A percentile compares a stretch with the other conserved stretches of the same genome.
Conservation (phyloP, 495 filamentous ascomycete genomes). For the Podospora pseudoanserina region DNA sequence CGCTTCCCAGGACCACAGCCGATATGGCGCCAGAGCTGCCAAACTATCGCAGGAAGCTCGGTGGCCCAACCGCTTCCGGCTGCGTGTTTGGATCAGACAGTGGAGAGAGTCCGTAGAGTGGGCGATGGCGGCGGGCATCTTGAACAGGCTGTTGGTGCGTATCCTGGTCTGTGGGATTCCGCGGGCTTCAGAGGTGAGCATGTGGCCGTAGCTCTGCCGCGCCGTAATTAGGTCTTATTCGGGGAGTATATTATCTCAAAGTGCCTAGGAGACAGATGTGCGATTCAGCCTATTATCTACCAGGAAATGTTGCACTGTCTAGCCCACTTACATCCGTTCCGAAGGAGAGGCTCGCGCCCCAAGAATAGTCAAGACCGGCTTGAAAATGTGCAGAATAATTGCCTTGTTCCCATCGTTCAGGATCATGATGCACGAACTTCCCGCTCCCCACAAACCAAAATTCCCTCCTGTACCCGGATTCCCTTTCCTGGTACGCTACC, state of each 20-base stretch:
- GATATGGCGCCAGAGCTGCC: background rate
- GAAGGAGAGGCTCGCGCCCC: background rate
- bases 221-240: constrained; percentile 4
- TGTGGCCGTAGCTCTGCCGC: constrained; percentile 1
- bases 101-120: constrained; percentile 33
- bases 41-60: background rate
- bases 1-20: background rate
- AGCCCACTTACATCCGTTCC: constrained; percentile 1
- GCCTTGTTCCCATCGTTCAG: background rate
- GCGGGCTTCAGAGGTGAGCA: background rate
- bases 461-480: background rate
- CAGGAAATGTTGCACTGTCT: constrained; percentile 7
- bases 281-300: constrained; percentile 18
- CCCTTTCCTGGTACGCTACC: background rate
- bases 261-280: background rate
- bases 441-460: constrained; percentile 13
- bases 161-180: constrained; percentile 15
- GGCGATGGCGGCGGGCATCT: constrained; percentile 7
- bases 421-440: constrained; percentile 8
- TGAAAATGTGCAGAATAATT: background rate
- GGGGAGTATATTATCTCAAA: constrained; percentile 3
- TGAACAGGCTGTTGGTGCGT: background rate
- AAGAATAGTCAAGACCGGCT: constrained; percentile 2
- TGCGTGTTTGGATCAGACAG: constrained; percentile 20
- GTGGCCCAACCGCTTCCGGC: background rate